Evolutionary conservation across 257 asterid genomes (phyloP).

Genomic region (Gentiana straminea): DNA sequence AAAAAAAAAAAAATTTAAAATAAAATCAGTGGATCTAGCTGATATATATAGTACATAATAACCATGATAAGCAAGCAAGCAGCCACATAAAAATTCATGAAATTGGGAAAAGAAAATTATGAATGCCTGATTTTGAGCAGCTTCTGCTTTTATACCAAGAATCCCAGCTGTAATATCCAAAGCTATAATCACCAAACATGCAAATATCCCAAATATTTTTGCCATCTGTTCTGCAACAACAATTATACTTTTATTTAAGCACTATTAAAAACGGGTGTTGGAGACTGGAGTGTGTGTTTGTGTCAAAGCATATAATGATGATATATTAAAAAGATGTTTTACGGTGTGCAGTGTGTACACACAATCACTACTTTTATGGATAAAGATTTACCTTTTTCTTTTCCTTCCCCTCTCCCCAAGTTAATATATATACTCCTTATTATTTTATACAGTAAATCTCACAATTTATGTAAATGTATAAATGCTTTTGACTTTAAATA

Average conservation of each 20-base stretch:
- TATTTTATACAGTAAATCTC: too few relatives aligned
- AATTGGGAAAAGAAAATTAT: background rate
- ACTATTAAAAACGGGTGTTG: too few relatives aligned
- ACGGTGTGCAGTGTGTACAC: too few relatives aligned
- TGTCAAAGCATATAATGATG: too few relatives aligned
- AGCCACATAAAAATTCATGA: background rate
- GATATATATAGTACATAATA: too few relatives aligned
- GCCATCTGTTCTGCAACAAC: slow-evolving; percentile 23
- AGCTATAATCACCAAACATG: slow-evolving; percentile 55
- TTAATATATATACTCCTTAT: too few relatives aligned
- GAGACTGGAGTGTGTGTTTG: background rate
- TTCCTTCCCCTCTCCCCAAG: too few relatives aligned
- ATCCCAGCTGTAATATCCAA: slow-evolving; percentile 62
- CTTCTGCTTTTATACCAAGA: slow-evolving; percentile 74
- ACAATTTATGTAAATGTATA: too few relatives aligned
- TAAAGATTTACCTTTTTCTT: too few relatives aligned
- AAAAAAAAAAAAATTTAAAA: background rate
- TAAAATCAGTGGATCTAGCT: background rate
- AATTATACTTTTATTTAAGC: too few relatives aligned
- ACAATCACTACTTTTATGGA: too few relatives aligned
- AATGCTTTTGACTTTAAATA: too few relatives aligned
- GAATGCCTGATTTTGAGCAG: slow-evolving; percentile 63
- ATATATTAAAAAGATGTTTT: background rate
- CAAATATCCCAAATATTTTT: slow-evolving; percentile 41
- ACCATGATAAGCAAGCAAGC: background rate